These are phyloP conservation scores for Casuarina glauca DNA, from an alignment of 306 rosid genomes.

Conservation along the genomic window DNA sequence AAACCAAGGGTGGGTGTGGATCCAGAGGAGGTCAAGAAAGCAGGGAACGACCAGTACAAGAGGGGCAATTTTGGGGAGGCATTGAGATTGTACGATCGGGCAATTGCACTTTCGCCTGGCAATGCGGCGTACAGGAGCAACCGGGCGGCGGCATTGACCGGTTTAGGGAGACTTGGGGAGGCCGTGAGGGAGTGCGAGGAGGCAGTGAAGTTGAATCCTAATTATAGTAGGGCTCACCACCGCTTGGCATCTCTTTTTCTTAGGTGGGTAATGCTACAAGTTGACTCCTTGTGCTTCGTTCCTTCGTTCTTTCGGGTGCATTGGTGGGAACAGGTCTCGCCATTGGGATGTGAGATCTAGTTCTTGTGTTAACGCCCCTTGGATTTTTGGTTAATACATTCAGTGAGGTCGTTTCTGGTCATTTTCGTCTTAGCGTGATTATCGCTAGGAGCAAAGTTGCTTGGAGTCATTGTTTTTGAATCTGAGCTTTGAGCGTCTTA, in stretches of 20 bases:
- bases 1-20: conserved; percentile 47
- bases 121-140: conserved; percentile 80
- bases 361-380: neutral
- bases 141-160: conserved; percentile 89
- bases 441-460: neutral
- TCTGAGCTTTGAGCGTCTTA: neutral
- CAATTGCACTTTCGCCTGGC: conserved; percentile 65
- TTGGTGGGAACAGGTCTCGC: conserved; percentile 6
- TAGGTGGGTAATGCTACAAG: conserved; percentile 50
- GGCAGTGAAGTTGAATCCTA: conserved; percentile 85
- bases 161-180: conserved; percentile 65
- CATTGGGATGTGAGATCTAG: conserved; percentile 30
- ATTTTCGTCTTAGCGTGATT: neutral
- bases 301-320: neutral
- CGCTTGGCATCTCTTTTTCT: conserved; percentile 79
- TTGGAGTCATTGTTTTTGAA: neutral
- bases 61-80: conserved; percentile 77
- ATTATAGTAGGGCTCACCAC: conserved; percentile 78
- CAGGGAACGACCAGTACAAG: conserved; percentile 80
- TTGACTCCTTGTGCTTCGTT: neutral
- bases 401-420: neutral
- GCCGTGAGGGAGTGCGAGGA: conserved; percentile 85
- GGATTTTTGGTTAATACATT: neutral
- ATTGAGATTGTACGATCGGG: conserved; percentile 72
- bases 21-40: conserved; percentile 81